Evolutionary conservation across 345 rosid genomes (phyloP), one percentile per base, ranked within the genome.

Genomic region (Pistacia vera): DNA sequence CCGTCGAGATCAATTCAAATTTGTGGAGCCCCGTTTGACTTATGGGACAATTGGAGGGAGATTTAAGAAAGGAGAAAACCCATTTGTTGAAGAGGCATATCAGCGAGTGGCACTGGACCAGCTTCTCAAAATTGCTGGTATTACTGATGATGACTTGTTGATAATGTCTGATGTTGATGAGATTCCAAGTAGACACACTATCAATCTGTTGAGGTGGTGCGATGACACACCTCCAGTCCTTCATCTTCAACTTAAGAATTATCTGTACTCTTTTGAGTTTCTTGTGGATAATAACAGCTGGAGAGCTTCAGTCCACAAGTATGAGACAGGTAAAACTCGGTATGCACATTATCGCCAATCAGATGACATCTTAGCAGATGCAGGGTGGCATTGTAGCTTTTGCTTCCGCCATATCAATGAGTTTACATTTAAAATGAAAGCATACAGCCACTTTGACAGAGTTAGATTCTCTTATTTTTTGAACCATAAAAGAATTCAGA

Each of bases 101-200:
- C 97, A 93, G 49, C 84, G 97, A 71, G 85, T 93, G 4, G 94
- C 96, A 5, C 71, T 93, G 80, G 97, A 93, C 81, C 93, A 85
- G 81, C 94, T 93, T 28, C 81, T 93, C 16, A 87, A 77, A 77
- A 77, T 87, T 4, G 94, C 97, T 0, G 97, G 96, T 30, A 90
- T 91, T 44, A 83, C 91, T 0, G 97, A 93, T 46, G 98, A 91
- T 72, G 98, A 93, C 78, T 81, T 93, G 81, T 74, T 93, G 85
- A 91, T 91, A 56, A 93, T 93, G 95, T 91, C 97, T 10, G 98
- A 93, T 74, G 94, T 91, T 35, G 97, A 93, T 77, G 98, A 93
- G 90, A 93, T 93, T 5, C 98, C 98, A 11, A 93, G 97, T 66
- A 79, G 92, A 36, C 98, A 93, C 75, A 93, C 97, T 5, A 90